Percentiles rank a stretch among this genome's conserved stretches.
Evolutionary conservation across 2,329 filamentous ascomycete species (phyloP).

Genomic region (Hypoxylon sp.): DNA sequence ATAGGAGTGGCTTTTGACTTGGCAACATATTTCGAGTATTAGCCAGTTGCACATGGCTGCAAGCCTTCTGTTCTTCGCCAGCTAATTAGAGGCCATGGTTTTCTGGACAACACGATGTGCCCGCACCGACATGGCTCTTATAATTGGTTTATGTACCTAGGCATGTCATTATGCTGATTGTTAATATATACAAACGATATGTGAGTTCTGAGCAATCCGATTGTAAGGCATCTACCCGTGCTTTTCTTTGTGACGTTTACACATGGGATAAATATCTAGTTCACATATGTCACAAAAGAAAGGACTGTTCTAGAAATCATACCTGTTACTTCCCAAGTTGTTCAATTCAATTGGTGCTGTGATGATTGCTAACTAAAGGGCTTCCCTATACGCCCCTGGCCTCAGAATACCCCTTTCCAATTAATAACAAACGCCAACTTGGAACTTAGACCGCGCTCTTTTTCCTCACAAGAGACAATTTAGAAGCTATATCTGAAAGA

Average conservation of each 20-base stretch:
- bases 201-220: conserved; percentile 1
- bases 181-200: not conserved
- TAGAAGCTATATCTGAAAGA: not conserved
- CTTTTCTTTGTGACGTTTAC: too few species aligned
- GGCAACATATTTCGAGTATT: conserved; percentile 30
- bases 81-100: not conserved
- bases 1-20: not conserved
- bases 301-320: not conserved
- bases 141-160: not conserved
- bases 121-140: not conserved
- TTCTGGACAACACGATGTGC: not conserved
- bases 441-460: not conserved
- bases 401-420: not conserved
- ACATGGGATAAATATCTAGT: too few species aligned
- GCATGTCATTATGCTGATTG: not conserved
- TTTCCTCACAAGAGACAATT: not conserved
- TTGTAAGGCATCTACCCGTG: not conserved
- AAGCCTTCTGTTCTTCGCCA: not conserved
- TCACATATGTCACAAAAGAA: not conserved
- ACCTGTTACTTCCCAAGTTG: not conserved
- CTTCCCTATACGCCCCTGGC: too few species aligned
- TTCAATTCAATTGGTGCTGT: too few species aligned
- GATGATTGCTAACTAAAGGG: too few species aligned
- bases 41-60: conserved; percentile 18
- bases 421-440: not conserved